A percentile compares a stretch with the other conserved stretches of the same genome.
phyloP scores from a whole-genome alignment of 306 rosid genomes.

The Fagus crenata region DNA sequence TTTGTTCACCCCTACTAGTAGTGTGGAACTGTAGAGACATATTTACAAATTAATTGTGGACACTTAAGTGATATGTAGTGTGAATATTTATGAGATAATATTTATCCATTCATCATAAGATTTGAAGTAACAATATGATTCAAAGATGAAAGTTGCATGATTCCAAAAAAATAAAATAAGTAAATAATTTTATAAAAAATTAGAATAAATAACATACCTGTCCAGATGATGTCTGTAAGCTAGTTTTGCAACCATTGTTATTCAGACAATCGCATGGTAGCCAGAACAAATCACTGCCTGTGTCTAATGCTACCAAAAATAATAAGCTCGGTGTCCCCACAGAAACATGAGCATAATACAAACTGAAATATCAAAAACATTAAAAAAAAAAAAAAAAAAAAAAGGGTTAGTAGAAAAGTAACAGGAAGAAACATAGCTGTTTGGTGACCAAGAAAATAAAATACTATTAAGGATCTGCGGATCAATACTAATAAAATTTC shows the following conservation, averaged over 20 bases:
- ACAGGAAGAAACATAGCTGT: not conserved
- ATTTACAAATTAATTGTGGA: no score
- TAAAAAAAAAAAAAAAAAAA: not conserved
- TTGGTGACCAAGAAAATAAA: not conserved
- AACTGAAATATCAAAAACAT: slow-evolving; percentile 48
- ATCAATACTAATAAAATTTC: not conserved
- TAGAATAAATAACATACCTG: slow-evolving; percentile 37
- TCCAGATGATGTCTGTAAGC: slow-evolving; percentile 20
- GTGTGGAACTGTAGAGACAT: no score
- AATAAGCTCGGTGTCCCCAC: slow-evolving; percentile 79
- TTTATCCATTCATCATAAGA: not conserved
- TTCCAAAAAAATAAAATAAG: not conserved
- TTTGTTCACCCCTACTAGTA: no score
- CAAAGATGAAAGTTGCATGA: not conserved
- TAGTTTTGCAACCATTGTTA: slow-evolving; percentile 37
- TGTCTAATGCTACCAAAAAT: slow-evolving; percentile 87
- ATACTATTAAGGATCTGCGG: not conserved
- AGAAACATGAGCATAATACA: slow-evolving; percentile 75
- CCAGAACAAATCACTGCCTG: slow-evolving; percentile 94
- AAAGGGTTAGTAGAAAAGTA: not conserved
- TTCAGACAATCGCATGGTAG: slow-evolving; percentile 77
- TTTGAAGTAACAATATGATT: not conserved
- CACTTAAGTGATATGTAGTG: no score
- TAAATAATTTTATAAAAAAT: not conserved
- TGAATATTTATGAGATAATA: no score